Conservation (phyloP, 2,329 filamentous ascomycete species). For the Fusarium sambucinum region DNA sequence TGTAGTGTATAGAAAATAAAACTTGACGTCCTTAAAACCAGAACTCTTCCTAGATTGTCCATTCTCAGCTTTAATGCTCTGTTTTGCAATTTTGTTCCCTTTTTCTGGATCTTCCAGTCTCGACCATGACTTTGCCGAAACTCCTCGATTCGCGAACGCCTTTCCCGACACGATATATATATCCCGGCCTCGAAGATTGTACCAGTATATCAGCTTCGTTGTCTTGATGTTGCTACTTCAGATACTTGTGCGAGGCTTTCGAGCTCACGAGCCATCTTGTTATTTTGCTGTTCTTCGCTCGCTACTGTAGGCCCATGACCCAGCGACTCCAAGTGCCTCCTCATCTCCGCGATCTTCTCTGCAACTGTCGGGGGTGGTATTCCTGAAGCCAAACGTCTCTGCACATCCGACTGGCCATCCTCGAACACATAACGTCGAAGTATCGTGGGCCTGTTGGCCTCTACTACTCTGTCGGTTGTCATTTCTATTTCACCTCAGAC, state of each 20-base stretch:
- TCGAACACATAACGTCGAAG: neutral
- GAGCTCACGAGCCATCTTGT: neutral
- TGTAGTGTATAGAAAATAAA: neutral
- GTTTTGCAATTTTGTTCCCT: neutral
- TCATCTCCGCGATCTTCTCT: neutral
- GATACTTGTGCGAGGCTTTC: neutral
- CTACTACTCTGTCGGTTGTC: neutral
- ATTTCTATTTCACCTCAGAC: neutral
- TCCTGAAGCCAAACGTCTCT: neutral
- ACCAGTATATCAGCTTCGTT: neutral
- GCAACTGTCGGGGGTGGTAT: neutral
- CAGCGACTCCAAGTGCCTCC: neutral
- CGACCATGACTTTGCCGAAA: neutral
- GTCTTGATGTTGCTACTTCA: too few species aligned
- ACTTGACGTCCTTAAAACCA: neutral
- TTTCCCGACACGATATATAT: neutral
- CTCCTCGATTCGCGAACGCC: neutral
- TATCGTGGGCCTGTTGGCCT: neutral
- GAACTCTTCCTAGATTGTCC: neutral
- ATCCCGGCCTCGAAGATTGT: neutral
- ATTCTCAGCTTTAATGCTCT: neutral
- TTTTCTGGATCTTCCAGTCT: too few species aligned
- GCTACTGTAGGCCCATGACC: neutral
- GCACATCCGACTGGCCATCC: neutral
- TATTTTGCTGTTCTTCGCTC: neutral